Percentiles rank a stretch among this genome's conserved stretches.
phyloP scores from a whole-genome alignment of 2,329 filamentous ascomycete species.

The Aaosphaeria pasadenensis region DNA sequence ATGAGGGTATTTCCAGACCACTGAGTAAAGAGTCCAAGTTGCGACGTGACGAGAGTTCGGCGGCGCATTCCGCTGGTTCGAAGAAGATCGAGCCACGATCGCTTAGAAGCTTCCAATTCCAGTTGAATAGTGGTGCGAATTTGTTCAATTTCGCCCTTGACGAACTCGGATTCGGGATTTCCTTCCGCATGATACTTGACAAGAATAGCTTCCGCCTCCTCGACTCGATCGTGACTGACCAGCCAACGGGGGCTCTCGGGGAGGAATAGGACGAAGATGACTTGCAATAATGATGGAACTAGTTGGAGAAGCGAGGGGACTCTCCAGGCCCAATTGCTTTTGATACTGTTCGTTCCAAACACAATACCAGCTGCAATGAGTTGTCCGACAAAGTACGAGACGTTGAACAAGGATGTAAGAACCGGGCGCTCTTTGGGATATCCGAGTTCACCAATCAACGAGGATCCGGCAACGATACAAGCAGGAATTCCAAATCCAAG shows the following conservation, averaged over 20 bases:
- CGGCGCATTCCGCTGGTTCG: conserved; percentile 61
- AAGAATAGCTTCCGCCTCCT: conserved; percentile 59
- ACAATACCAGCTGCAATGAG: conserved; percentile 57
- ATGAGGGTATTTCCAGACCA: conserved; percentile 63
- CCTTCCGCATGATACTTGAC: conserved; percentile 63
- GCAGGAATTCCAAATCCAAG: conserved; percentile 65
- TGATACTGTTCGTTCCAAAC: conserved; percentile 58
- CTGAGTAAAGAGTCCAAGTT: conserved; percentile 62
- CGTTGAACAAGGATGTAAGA: conserved; percentile 64
- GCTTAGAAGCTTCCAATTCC: conserved; percentile 49
- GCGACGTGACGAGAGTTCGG: conserved; percentile 58
- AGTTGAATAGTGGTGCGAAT: conserved; percentile 60
- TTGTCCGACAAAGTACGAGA: conserved; percentile 59
- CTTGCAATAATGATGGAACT: conserved; percentile 58
- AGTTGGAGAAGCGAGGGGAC: conserved; percentile 61
- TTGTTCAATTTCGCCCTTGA: conserved; percentile 63
- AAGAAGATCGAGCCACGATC: conserved; percentile 58
- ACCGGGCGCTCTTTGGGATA: conserved; percentile 64
- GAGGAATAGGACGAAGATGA: conserved; percentile 55
- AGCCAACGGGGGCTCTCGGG: conserved; percentile 66
- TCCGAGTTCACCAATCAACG: conserved; percentile 57
- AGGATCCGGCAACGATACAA: conserved; percentile 59
- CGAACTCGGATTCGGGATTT: conserved; percentile 54
- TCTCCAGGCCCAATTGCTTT: conserved; percentile 62
- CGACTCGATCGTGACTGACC: conserved; percentile 58